These are phyloP conservation scores for bread wheat (Triticum aestivum) DNA, from an alignment of 176 grass and related monocot species.

Conservation along the genomic window DNA sequence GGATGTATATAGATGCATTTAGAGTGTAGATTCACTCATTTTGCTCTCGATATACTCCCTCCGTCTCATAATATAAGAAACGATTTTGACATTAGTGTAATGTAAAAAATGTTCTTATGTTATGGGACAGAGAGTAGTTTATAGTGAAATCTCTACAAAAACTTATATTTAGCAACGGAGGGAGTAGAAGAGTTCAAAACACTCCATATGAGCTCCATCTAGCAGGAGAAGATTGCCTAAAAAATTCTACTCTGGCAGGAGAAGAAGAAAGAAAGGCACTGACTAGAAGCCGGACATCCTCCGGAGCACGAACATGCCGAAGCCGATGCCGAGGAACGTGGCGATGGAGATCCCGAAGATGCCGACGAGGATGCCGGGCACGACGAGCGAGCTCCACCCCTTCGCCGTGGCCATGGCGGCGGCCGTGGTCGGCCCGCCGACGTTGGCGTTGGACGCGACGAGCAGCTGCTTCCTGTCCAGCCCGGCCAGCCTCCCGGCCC, in stretches of 20 bases:
- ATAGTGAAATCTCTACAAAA: too few species aligned
- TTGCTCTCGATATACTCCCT: too few species aligned
- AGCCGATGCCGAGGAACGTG: constrained; percentile 74
- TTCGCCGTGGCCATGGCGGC: constrained; percentile 84
- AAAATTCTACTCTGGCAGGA: neutral
- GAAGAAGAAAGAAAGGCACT: neutral
- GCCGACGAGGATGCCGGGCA: constrained; percentile 72
- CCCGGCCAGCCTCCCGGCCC: constrained; percentile 36
- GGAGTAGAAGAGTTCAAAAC: neutral
- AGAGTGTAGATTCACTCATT: too few species aligned
- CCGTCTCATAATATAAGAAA: too few species aligned
- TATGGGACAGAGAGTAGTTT: too few species aligned
- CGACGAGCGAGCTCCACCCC: constrained; percentile 78
- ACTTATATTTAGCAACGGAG: too few species aligned
- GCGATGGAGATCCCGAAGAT: constrained; percentile 83
- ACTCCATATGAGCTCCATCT: neutral
- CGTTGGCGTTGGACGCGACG: constrained; percentile 79
- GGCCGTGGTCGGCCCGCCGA: constrained; percentile 77
- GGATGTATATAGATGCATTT: too few species aligned
- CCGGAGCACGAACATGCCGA: constrained; percentile 70
- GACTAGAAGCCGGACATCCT: constrained; percentile 22
- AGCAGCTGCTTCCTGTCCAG: constrained; percentile 64
- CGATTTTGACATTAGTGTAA: too few species aligned
- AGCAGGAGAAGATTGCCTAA: too few species aligned
- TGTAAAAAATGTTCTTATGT: too few species aligned